These are phyloP conservation scores for Stygiomarasmius scandens DNA, from an alignment of 1,284 basidiomycete genomes.

Conservation along the genomic window DNA sequence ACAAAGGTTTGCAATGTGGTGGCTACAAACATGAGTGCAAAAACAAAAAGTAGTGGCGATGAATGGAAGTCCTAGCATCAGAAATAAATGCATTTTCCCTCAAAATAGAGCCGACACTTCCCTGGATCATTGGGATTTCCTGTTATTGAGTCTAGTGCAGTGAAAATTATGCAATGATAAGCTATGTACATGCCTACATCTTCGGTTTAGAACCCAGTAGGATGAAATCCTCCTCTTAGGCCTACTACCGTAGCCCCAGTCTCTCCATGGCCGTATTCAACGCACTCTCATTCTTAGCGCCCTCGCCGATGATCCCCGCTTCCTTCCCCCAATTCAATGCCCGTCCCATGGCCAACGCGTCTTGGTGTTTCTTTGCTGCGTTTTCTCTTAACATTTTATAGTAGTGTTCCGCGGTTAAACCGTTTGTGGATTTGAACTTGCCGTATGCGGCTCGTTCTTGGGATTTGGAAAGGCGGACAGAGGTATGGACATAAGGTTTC, in stretches of 20 bases:
- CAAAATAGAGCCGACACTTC: too few species aligned
- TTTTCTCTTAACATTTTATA: slow-evolving; percentile 30
- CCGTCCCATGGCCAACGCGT: not conserved
- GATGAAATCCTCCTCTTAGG: too few species aligned
- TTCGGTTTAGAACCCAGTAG: too few species aligned
- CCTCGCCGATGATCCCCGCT: not conserved
- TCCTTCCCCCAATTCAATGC: not conserved
- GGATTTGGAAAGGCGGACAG: slow-evolving; percentile 34
- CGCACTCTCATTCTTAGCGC: not conserved
- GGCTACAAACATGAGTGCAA: too few species aligned
- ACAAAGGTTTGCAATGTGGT: too few species aligned
- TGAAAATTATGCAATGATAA: too few species aligned
- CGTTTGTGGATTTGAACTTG: slow-evolving; percentile 35
- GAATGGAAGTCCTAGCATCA: too few species aligned
- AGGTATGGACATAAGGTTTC: slow-evolving; percentile 49
- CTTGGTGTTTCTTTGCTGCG: slow-evolving; percentile 6
- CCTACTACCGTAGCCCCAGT: slow-evolving; percentile 8
- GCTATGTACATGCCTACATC: too few species aligned
- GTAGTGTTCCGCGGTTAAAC: slow-evolving; percentile 43
- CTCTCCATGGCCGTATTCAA: slow-evolving; percentile 8
- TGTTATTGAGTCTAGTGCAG: too few species aligned
- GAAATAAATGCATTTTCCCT: too few species aligned
- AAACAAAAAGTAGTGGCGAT: too few species aligned
- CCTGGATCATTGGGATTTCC: too few species aligned
- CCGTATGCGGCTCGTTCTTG: slow-evolving; percentile 39